These are phyloP conservation scores for Monosporascus sp. DNA, from an alignment of 2,329 filamentous ascomycete genomes.

Conservation along the genomic window DNA sequence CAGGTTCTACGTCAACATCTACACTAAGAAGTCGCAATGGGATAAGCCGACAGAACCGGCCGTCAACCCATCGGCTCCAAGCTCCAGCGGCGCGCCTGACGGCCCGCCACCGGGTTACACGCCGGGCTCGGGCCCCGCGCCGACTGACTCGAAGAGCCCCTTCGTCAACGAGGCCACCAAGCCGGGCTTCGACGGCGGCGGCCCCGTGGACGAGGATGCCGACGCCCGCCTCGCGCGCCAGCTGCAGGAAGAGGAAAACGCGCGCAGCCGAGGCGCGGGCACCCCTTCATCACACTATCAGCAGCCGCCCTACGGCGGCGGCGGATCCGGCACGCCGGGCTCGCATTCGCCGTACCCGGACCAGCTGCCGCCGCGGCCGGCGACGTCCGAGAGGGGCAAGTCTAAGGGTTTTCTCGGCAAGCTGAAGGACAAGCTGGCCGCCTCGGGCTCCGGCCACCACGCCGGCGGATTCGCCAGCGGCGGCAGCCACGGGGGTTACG, in stretches of 20 bases:
- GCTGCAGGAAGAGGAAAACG: conserved; percentile 80
- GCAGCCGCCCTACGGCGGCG: conserved; percentile 25
- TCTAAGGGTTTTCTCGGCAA: conserved; percentile 32
- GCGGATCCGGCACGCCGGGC: conserved; percentile 16
- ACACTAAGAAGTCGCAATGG: conserved; percentile 89
- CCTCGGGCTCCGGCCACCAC: conserved; percentile 19
- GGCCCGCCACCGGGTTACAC: conserved; percentile 67
- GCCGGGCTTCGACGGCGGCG: conserved; percentile 5
- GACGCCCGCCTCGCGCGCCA: conserved; percentile 58
- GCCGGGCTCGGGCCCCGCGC: conserved; percentile 38
- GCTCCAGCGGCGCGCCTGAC: conserved; percentile 35
- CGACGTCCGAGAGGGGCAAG: conserved; percentile 32
- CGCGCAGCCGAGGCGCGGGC: conserved; percentile 38
- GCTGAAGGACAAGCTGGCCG: conserved; percentile 25
- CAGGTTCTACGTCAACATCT: conserved; percentile 87
- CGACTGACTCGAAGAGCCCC: conserved; percentile 64
- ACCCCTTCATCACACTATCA: conserved; percentile 8
- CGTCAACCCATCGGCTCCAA: conserved; percentile 34
- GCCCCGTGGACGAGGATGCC: conserved; percentile 28
- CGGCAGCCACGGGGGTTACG: conserved; percentile 27
- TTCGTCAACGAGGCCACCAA: conserved; percentile 43
- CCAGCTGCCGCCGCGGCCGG: conserved; percentile 38
- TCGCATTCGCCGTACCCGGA: conserved; percentile 25
- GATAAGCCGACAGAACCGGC: conserved; percentile 70
- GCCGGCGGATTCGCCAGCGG: conserved; percentile 25